Evolutionary conservation across 208 protist species (phyloP).

Genomic region (Trypanosomatidae sp.): DNA sequence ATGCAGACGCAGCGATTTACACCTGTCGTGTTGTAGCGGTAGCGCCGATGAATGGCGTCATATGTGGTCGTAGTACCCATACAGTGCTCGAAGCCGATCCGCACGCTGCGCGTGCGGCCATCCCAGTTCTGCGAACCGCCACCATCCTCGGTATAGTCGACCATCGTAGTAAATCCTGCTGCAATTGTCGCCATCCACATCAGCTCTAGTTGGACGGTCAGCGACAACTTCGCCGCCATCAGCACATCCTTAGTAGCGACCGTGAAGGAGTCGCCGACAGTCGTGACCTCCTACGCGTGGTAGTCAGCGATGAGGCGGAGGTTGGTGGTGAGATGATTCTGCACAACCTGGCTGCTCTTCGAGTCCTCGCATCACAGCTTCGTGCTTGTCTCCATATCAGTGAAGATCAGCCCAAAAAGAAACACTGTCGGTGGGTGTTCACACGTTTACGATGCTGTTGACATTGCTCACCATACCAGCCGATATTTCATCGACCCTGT

Average conservation of each 20-base stretch:
- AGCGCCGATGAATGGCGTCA: slow-evolving; percentile 60
- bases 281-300: slow-evolving; percentile 85
- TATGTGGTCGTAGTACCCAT: slow-evolving; percentile 59
- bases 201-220: slow-evolving; percentile 72
- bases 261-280: slow-evolving; percentile 83
- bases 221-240: slow-evolving; percentile 65
- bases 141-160: slow-evolving; percentile 47
- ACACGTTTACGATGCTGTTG: slow-evolving; percentile 42
- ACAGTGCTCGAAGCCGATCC: slow-evolving; percentile 79
- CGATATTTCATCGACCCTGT: slow-evolving; percentile 50
- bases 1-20: slow-evolving; percentile 89
- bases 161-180: slow-evolving; percentile 56
- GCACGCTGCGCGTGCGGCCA: slow-evolving; percentile 49
- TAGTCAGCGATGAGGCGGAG: slow-evolving; percentile 63
- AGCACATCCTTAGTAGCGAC: slow-evolving; percentile 69
- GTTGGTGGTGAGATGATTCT: slow-evolving; percentile 70
- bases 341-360: slow-evolving; percentile 61
- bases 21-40: slow-evolving; percentile 90
- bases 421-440: slow-evolving; percentile 36
- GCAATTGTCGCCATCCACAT: slow-evolving; percentile 67
- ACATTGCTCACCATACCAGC: slow-evolving; percentile 48
- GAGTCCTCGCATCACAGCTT: slow-evolving; percentile 74
- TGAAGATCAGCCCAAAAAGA: slow-evolving; percentile 76
- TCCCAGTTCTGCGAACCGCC: slow-evolving; percentile 43
- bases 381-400: slow-evolving; percentile 81